Percentiles rank a stretch among this genome's conserved stretches.
Evolutionary conservation across 2,329 filamentous ascomycete species (phyloP).

Genomic region (Cladosporium sp.): DNA sequence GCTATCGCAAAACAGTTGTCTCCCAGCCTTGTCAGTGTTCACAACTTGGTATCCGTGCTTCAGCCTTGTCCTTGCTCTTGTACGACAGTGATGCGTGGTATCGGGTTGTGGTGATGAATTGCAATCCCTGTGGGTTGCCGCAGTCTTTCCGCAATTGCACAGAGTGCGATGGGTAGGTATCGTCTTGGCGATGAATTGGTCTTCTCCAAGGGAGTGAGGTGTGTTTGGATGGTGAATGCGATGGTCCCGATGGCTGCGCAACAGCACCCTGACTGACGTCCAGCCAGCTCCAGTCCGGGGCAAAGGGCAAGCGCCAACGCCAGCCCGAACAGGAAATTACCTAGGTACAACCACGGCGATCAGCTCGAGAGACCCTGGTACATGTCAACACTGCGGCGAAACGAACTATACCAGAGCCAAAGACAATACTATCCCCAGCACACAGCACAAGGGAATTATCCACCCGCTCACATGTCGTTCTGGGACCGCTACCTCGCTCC

Average conservation of each 20-base stretch:
- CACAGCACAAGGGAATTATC: background rate
- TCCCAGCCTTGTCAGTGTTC: background rate
- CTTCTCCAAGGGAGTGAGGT: background rate
- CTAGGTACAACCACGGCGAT: constrained; percentile 3
- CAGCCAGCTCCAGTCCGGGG: background rate
- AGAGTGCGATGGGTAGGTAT: no score
- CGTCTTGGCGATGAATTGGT: background rate
- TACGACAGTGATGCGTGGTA: background rate
- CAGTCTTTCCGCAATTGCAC: background rate
- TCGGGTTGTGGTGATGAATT: background rate
- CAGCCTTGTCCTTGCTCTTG: constrained; percentile 15
- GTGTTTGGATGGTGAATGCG: constrained; percentile 2
- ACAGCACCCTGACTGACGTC: background rate
- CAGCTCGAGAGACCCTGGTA: constrained; percentile 8
- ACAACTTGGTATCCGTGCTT: constrained; percentile 2
- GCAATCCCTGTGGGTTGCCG: background rate
- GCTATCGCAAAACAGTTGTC: constrained; percentile 3
- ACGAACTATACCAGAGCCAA: background rate
- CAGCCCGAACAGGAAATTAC: constrained; percentile 7
- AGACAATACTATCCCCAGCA: background rate
- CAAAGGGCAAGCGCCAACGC: constrained; percentile 1
- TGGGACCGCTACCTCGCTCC: constrained; percentile 37
- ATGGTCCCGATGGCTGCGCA: background rate
- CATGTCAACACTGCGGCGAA: background rate
- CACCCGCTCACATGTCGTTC: constrained; percentile 29